Percentiles rank a stretch among this genome's conserved stretches.
phyloP scores from a whole-genome alignment of 139 green algal genomes.

The Pseudopediastrum boryanum region DNA sequence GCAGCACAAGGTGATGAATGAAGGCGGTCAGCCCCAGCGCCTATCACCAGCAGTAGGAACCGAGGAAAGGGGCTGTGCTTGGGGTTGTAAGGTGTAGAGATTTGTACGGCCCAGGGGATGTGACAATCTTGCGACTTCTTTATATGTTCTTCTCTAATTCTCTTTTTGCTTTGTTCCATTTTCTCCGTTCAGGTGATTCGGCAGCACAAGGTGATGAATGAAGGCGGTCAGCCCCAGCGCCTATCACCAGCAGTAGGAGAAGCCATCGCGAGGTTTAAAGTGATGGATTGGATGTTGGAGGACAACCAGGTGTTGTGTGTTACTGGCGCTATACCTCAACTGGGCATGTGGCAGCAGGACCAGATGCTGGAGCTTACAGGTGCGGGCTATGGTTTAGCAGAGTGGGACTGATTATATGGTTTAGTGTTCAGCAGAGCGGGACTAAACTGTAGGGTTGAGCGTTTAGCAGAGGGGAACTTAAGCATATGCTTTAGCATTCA shows the following conservation, averaged over 20 bases:
- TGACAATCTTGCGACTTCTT: too few relatives aligned
- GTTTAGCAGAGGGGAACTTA: too few relatives aligned
- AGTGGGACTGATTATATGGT: conserved; percentile 6
- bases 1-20: too few relatives aligned
- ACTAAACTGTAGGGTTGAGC: too few relatives aligned
- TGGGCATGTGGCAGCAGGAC: conserved; percentile 82
- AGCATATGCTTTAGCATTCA: too few relatives aligned
- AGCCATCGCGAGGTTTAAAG: conserved; percentile 59
- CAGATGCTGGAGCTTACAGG: conserved; percentile 68
- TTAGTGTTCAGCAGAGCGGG: too few relatives aligned
- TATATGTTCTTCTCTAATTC: too few relatives aligned
- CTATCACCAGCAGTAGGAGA: conserved; percentile 37
- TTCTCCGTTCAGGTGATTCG: conserved; percentile 25
- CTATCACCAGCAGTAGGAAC: conserved; percentile 23
- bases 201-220: conserved; percentile 27
- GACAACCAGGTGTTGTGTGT: conserved; percentile 60
- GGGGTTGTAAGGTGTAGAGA: too few relatives aligned
- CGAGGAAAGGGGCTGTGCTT: too few relatives aligned
- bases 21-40: too few relatives aligned
- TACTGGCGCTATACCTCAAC: conserved; percentile 65
- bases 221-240: conserved; percentile 5
- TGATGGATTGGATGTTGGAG: conserved; percentile 53
- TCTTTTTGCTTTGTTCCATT: too few relatives aligned
- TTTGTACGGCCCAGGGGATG: too few relatives aligned
- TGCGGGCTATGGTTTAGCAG: conserved; percentile 19